Evolutionary conservation across 441 rosid genomes (phyloP).

Genomic region (Populus tomentosa): DNA sequence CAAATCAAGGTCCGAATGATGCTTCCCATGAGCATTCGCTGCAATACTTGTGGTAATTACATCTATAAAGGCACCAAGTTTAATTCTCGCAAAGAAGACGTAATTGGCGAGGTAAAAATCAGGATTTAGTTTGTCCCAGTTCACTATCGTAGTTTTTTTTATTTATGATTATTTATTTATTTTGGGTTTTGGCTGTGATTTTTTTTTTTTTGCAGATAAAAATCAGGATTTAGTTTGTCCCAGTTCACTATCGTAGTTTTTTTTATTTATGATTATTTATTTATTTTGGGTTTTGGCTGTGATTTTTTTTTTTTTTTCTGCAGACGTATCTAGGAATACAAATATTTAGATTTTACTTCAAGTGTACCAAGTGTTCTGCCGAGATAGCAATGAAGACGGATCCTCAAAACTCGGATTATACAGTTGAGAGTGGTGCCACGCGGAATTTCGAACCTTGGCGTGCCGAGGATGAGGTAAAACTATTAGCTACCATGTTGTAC

Average conservation of each 20-base stretch:
- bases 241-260: neutral
- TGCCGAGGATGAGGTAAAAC: slow-evolving; percentile 64
- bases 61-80: slow-evolving; percentile 73
- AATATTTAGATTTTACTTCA: slow-evolving; percentile 67
- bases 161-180: too few species aligned
- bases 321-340: slow-evolving; percentile 87
- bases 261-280: neutral
- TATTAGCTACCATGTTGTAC: neutral
- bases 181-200: too few species aligned
- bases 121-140: neutral
- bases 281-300: too few species aligned
- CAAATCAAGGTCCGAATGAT: slow-evolving; percentile 81
- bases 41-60: slow-evolving; percentile 79
- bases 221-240: neutral
- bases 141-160: neutral
- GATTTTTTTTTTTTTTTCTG: slow-evolving; percentile 7
- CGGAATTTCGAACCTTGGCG: slow-evolving; percentile 93
- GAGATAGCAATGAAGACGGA: slow-evolving; percentile 83
- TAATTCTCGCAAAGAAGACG: slow-evolving; percentile 69
- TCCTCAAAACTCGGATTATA: slow-evolving; percentile 77
- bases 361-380: slow-evolving; percentile 76
- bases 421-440: slow-evolving; percentile 73
- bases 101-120: slow-evolving; percentile 50
- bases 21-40: slow-evolving; percentile 84
- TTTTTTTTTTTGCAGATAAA: slow-evolving; percentile 11